Percentiles rank a stretch among this genome's conserved stretches.
phyloP scores from a whole-genome alignment of 1,139 yeast genomes.

The Geotrichum cucujoidarum region DNA sequence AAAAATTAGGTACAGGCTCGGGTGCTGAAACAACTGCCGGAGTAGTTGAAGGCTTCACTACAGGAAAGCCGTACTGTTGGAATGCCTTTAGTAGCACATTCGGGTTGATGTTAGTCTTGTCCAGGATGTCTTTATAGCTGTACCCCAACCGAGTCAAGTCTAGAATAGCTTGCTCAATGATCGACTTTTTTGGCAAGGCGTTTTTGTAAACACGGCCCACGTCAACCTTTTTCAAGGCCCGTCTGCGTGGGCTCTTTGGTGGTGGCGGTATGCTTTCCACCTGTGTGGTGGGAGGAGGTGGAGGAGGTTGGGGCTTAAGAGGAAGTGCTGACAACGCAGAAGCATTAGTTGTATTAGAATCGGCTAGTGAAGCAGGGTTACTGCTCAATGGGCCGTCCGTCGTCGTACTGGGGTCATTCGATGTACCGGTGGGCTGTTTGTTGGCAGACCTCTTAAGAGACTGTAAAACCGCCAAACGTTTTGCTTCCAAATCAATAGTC shows the following conservation, averaged over 20 bases:
- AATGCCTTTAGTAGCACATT: slow-evolving; percentile 4
- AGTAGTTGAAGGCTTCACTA: neutral
- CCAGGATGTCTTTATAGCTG: slow-evolving; percentile 7
- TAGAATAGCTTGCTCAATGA: neutral
- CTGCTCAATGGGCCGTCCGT: no score
- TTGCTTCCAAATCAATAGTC: slow-evolving; percentile 15
- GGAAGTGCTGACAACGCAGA: no score
- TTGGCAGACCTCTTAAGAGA: slow-evolving; percentile 9
- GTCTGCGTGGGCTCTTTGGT: neutral
- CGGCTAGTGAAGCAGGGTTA: no score
- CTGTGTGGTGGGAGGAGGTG: neutral
- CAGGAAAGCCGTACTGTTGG: slow-evolving; percentile 3
- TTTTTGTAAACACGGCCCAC: neutral
- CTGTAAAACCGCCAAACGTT: slow-evolving; percentile 14
- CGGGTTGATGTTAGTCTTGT: slow-evolving; percentile 4
- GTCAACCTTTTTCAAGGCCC: neutral
- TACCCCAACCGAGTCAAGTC: slow-evolving; percentile 13
- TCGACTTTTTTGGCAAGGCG: neutral
- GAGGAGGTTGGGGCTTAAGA: no score
- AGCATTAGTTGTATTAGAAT: no score
- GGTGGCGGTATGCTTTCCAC: neutral
- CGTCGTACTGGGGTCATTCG: neutral
- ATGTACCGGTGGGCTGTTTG: neutral
- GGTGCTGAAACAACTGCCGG: neutral
- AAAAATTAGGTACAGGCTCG: neutral